Conservation (phyloP, 192 early-diverging fungal species). For the Rhizophagus clarus region DNA sequence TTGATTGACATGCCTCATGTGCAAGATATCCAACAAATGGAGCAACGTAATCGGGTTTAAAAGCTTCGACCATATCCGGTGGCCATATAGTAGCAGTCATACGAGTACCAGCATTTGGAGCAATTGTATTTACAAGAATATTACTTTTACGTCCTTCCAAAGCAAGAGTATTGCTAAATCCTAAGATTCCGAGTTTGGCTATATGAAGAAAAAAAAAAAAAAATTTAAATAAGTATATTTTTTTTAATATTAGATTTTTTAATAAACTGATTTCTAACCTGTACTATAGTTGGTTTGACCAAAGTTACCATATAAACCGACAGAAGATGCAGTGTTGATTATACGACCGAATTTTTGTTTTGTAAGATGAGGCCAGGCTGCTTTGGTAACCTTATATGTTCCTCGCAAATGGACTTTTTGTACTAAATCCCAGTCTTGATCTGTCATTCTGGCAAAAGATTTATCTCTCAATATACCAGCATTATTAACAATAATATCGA, state of each 20-base stretch:
- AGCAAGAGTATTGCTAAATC: constrained; percentile 89
- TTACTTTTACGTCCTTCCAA: constrained; percentile 89
- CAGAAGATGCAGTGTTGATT: constrained; percentile 93
- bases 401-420: constrained; percentile 89
- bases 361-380: constrained; percentile 93
- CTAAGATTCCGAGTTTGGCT: constrained; percentile 91
- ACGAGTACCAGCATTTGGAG: constrained; percentile 93
- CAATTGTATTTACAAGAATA: constrained; percentile 93
- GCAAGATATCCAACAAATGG: constrained; percentile 90
- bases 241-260: not conserved
- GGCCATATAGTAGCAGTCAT: constrained; percentile 99
- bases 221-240: not conserved
- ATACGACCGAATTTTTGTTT: constrained; percentile 95
- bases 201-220: constrained; percentile 31
- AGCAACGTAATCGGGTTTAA: constrained; percentile 97
- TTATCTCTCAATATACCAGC: constrained; percentile 97
- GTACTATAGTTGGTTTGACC: constrained; percentile 55
- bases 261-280: constrained; percentile 13
- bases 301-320: constrained; percentile 94
- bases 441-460: constrained; percentile 88
- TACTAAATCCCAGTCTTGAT: constrained; percentile 94
- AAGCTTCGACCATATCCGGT: constrained; percentile 89
- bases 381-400: constrained; percentile 91
- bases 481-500: constrained; percentile 93
- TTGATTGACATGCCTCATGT: constrained; percentile 77